A percentile compares a stretch with the other conserved stretches of the same genome.
Evolutionary conservation across 768 basidiomycete genomes (phyloP).

Genomic region (Gelatoporia subvermispora): DNA sequence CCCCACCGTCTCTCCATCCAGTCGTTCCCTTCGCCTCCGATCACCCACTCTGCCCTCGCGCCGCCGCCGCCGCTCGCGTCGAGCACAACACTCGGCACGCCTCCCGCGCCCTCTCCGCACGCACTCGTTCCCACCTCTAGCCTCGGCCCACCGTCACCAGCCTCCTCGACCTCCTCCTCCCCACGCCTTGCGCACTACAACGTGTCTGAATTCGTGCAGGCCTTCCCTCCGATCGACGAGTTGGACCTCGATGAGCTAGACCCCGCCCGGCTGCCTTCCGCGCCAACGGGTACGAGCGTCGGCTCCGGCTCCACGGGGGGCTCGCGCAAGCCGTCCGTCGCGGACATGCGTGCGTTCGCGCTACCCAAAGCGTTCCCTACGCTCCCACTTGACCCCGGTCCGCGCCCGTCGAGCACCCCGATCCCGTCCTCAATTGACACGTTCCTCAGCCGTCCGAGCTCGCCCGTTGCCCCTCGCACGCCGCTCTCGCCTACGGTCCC

Average conservation of each 20-base stretch:
- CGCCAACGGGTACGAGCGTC: constrained; percentile 34
- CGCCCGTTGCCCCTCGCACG: constrained; percentile 30
- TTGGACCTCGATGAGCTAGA: constrained; percentile 52
- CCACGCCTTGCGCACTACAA: constrained; percentile 38
- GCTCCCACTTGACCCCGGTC: constrained; percentile 41
- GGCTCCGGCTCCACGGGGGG: constrained; percentile 25
- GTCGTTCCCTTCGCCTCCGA: constrained; percentile 12
- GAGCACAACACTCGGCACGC: constrained; percentile 19
- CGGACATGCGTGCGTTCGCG: constrained; percentile 8
- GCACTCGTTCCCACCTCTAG: constrained; percentile 65
- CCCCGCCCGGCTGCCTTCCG: constrained; percentile 43
- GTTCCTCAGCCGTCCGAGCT: constrained; percentile 60
- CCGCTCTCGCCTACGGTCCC: constrained; percentile 37
- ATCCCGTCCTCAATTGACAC: constrained; percentile 52
- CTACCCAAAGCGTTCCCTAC: constrained; percentile 32
- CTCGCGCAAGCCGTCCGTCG: constrained; percentile 7
- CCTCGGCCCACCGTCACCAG: constrained; percentile 73
- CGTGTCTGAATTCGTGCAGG: constrained; percentile 53
- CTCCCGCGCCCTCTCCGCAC: constrained; percentile 36
- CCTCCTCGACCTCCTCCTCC: constrained; percentile 64
- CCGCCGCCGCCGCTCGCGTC: constrained; percentile 16
- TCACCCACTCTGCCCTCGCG: constrained; percentile 28
- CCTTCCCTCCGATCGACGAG: constrained; percentile 78
- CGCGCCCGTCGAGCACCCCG: constrained; percentile 67
- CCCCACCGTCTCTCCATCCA: constrained; percentile 36